phyloP scores from a whole-genome alignment of 202 grass and related monocot genomes.

The Cymbopogon flexuosus region DNA sequence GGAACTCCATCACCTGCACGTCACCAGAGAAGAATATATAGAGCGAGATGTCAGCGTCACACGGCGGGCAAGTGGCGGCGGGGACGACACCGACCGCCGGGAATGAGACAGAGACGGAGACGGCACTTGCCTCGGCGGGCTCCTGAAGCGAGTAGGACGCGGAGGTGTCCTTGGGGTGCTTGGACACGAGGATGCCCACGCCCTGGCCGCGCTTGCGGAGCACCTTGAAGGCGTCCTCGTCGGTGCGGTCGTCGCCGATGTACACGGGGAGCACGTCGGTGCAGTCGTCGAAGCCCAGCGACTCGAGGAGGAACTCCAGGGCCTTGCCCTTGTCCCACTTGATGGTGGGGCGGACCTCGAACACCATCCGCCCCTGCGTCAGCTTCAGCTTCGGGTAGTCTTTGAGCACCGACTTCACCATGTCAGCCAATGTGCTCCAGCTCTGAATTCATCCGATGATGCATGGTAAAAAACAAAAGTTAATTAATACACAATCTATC shows the following conservation, averaged over 20 bases:
- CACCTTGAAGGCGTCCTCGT: conserved; percentile 95
- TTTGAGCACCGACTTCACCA: conserved; percentile 59
- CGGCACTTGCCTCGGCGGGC: conserved; percentile 56
- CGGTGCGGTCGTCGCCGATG: conserved; percentile 94
- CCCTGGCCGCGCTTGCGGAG: conserved; percentile 10
- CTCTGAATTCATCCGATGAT: not conserved
- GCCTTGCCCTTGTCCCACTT: not conserved
- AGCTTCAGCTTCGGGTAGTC: conserved; percentile 61
- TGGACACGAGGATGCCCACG: not conserved
- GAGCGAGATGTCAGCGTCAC: too few species aligned
- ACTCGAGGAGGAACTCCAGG: not conserved
- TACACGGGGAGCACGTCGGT: conserved; percentile 67
- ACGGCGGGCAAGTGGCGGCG: too few species aligned
- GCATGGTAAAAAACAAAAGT: too few species aligned
- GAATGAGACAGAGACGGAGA: too few species aligned
- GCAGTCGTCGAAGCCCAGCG: not conserved
- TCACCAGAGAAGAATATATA: too few species aligned
- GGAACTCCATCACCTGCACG: conserved; percentile 75
- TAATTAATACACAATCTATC: too few species aligned
- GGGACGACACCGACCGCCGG: too few species aligned
- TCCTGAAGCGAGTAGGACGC: conserved; percentile 31
- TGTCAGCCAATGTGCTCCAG: conserved; percentile 65
- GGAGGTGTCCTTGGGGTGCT: not conserved
- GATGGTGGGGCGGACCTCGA: not conserved
- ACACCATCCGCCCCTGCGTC: not conserved